Evolutionary conservation across 495 filamentous ascomycete genomes (phyloP), one percentile per base, ranked within the genome.

Genomic region (Hypoxylon cercidicola): DNA sequence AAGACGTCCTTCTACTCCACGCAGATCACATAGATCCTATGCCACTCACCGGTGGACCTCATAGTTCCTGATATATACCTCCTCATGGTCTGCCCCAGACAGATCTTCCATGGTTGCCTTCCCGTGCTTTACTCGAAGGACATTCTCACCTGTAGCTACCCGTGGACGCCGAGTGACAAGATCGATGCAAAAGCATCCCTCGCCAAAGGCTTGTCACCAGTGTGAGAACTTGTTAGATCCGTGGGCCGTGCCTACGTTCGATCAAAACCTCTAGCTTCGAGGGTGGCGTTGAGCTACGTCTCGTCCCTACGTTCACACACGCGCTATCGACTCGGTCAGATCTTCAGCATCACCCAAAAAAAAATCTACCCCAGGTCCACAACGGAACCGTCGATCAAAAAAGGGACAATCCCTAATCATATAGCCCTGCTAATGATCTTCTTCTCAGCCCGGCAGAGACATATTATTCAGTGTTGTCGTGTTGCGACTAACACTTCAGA

Each of bases 211-310:
- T 28, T 28, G 25, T 28, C 25, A 28, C 25, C 25, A 34, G 37
- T 45, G 49, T 44, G 49, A 53, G 44, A 68, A 55, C 55, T 43
- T 40, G 28, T 28, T 20, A 46, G 40, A 51, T 63, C 50, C 58
- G 46, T 69, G 62, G 57, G 25, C 49, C 64, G 65, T 63, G 65
- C 65, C 35, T 49, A 60, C 34, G 35, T 62, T 59, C 58, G 57
- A 64, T 54, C 64, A 66, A 37, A 67, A 59, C 59, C 61, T 70
- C 58, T 61, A 53, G 56, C 53, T 57, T 68, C 39, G 61, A 71
- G 62, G 47, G 71, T 73, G 71, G 71, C 56, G 60, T 60, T 30
- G 47, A 65, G 54, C 54, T 69, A 61, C n/a, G n/a, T n/a, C 21
- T 40, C 39, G 39, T 65, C 28, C 47, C 23, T 41, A 50, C 53